Percentiles rank a stretch among this genome's conserved stretches.
Conservation (phyloP, 805 yeast genomes). For the Metschnikowia santaceciliae region DNA sequence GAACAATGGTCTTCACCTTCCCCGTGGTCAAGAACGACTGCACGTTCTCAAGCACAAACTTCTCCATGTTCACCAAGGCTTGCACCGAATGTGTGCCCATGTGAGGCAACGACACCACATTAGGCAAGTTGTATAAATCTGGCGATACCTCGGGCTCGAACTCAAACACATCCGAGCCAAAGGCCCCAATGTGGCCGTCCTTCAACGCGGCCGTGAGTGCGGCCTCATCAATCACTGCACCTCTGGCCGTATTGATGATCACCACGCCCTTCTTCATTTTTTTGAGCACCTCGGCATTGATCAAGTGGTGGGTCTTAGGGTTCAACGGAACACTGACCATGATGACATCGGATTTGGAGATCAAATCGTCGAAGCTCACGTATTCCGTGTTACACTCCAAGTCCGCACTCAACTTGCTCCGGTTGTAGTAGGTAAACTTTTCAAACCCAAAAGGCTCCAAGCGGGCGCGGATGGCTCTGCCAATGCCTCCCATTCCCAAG, state of each 20-base stretch:
- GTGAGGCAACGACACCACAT: constrained; percentile 79
- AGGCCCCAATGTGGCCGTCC: constrained; percentile 60
- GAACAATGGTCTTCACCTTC: constrained; percentile 70
- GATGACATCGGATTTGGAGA: constrained; percentile 61
- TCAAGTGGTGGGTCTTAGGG: constrained; percentile 61
- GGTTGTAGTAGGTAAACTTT: constrained; percentile 68
- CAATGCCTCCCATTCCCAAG: constrained; percentile 88
- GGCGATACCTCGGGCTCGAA: constrained; percentile 66
- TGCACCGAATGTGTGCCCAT: constrained; percentile 81
- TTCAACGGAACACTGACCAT: constrained; percentile 78
- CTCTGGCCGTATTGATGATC: constrained; percentile 82
- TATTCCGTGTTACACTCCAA: constrained; percentile 69
- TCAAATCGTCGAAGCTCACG: constrained; percentile 65
- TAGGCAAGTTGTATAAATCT: constrained; percentile 59
- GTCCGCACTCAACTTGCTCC: constrained; percentile 54
- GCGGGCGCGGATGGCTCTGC: constrained; percentile 71
- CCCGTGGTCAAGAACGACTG: constrained; percentile 57
- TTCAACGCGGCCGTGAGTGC: constrained; percentile 55
- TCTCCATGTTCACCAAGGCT: constrained; percentile 78
- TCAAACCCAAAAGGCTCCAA: constrained; percentile 73
- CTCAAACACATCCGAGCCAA: constrained; percentile 76
- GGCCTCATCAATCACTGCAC: constrained; percentile 70
- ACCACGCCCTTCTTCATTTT: constrained; percentile 79
- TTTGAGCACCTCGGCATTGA: constrained; percentile 54
- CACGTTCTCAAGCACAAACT: constrained; percentile 67